Percentiles rank a stretch among this genome's conserved stretches.
Conservation (phyloP, 805 yeast species). For the Dipodascus geniculatus region DNA sequence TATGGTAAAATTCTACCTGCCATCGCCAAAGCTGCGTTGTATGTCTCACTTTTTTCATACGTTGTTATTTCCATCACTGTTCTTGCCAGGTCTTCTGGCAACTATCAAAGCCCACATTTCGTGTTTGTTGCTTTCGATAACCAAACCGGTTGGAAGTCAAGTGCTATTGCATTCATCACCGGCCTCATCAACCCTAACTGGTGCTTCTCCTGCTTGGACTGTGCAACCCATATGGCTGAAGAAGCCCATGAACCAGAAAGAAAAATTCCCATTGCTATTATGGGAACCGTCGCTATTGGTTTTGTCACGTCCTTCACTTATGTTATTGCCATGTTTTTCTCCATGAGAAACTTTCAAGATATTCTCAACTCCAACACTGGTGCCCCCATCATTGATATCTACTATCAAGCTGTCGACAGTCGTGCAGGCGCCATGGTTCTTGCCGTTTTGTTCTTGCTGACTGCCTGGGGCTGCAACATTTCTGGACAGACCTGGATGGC, state of each 20-base stretch:
- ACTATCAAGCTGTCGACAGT: constrained; percentile 42
- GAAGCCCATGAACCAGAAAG: constrained; percentile 47
- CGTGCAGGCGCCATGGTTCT: constrained; percentile 41
- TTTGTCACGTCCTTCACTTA: constrained; percentile 37
- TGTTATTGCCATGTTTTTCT: constrained; percentile 34
- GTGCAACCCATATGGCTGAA: constrained; percentile 64
- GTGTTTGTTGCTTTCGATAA: constrained; percentile 45
- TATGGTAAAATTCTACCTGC: constrained; percentile 32
- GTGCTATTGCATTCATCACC: constrained; percentile 53
- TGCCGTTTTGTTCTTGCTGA: constrained; percentile 36
- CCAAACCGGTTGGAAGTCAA: constrained; percentile 47
- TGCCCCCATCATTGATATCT: constrained; percentile 52
- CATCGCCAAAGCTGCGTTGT: constrained; percentile 38
- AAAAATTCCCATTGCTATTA: constrained; percentile 49
- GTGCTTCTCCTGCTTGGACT: constrained; percentile 58
- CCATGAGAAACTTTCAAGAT: constrained; percentile 39
- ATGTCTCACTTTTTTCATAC: constrained; percentile 41
- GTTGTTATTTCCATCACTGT: constrained; percentile 41
- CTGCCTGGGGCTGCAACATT: constrained; percentile 48
- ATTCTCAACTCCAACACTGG: constrained; percentile 42
- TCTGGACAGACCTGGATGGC: constrained; percentile 61
- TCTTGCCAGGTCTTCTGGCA: constrained; percentile 39
- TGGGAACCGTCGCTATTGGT: constrained; percentile 54
- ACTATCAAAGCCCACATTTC: constrained; percentile 38
- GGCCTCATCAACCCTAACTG: constrained; percentile 63